A percentile compares a stretch with the other conserved stretches of the same genome.
Conservation (phyloP, 169 alveolate species). For the Neospora caninum region DNA sequence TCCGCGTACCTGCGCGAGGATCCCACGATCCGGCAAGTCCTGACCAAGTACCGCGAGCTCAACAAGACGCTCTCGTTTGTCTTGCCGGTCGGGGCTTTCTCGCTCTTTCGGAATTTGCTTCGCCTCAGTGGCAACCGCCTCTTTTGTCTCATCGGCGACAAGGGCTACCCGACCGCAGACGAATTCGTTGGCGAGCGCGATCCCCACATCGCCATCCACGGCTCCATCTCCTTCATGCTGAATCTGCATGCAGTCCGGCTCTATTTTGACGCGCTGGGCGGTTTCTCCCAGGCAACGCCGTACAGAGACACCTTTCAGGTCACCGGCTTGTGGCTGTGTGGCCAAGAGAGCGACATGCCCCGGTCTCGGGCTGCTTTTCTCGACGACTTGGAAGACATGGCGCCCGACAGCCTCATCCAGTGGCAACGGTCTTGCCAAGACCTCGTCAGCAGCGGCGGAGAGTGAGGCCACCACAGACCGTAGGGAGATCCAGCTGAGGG, state of each 20-base stretch:
- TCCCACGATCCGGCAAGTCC: slow-evolving; percentile 71
- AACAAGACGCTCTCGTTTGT: slow-evolving; percentile 79
- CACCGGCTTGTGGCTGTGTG: slow-evolving; percentile 70
- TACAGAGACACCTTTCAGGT: slow-evolving; percentile 85
- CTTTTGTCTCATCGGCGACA: slow-evolving; percentile 82
- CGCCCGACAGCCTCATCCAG: slow-evolving; percentile 65
- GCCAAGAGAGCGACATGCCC: slow-evolving; percentile 44
- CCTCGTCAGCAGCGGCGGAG: slow-evolving; percentile 45
- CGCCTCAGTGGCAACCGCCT: slow-evolving; percentile 76
- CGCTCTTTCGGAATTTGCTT: slow-evolving; percentile 74
- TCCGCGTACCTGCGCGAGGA: slow-evolving; percentile 58
- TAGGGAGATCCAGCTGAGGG: no score
- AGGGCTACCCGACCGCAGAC: slow-evolving; percentile 84
- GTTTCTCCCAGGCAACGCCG: slow-evolving; percentile 80
- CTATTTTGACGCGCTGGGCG: slow-evolving; percentile 80
- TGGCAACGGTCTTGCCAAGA: slow-evolving; percentile 68
- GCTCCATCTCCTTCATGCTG: slow-evolving; percentile 85
- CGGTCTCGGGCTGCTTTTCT: slow-evolving; percentile 57
- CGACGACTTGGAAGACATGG: slow-evolving; percentile 66
- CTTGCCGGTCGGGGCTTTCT: slow-evolving; percentile 82
- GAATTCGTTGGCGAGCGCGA: slow-evolving; percentile 81
- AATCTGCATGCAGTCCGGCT: slow-evolving; percentile 82
- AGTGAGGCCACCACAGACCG: slow-evolving; percentile 23
- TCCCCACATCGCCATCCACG: slow-evolving; percentile 87
- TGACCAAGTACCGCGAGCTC: slow-evolving; percentile 73